These are phyloP conservation scores for Phialemoniopsis sp. DNA, from an alignment of 2,329 filamentous ascomycete genomes.

Conservation along the genomic window DNA sequence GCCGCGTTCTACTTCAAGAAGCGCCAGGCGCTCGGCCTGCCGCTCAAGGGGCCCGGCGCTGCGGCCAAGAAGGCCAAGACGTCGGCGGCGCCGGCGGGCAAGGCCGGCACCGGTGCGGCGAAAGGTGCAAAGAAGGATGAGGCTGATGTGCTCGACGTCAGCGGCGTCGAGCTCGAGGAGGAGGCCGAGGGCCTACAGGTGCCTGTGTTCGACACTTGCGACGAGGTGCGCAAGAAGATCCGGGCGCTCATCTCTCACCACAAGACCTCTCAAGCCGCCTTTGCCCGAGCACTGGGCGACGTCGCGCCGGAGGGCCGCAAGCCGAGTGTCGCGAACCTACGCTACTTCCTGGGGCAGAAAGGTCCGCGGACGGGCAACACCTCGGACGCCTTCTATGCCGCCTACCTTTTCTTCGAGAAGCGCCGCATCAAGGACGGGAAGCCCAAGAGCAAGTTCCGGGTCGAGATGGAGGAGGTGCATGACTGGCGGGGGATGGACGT, in stretches of 20 bases:
- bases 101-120: too few relatives aligned
- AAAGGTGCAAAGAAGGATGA: constrained; percentile 10
- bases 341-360: constrained; percentile 37
- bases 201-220: constrained; percentile 51
- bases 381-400: constrained; percentile 38
- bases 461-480: constrained; percentile 36
- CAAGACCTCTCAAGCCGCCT: constrained; percentile 44
- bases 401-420: constrained; percentile 52
- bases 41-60: constrained; percentile 17
- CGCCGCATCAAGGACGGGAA: constrained; percentile 39
- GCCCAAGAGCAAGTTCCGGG: constrained; percentile 39
- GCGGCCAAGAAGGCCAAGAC: constrained; percentile 18
- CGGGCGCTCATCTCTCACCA: constrained; percentile 38
- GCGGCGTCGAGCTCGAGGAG: constrained; percentile 33
- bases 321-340: constrained; percentile 31
- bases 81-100: constrained; percentile 12
- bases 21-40: constrained; percentile 42
- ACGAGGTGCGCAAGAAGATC: constrained; percentile 55
- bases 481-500: constrained; percentile 9
- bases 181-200: constrained; percentile 39
- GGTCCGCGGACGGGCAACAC: constrained; percentile 37
- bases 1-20: constrained; percentile 43
- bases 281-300: constrained; percentile 33
- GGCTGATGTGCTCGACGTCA: constrained; percentile 30
- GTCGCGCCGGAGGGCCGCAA: constrained; percentile 9